A percentile compares a stretch with the other conserved stretches of the same genome.
Evolutionary conservation across 768 basidiomycete species (phyloP).

Genomic region (Chalciporus pseudorubinellus): DNA sequence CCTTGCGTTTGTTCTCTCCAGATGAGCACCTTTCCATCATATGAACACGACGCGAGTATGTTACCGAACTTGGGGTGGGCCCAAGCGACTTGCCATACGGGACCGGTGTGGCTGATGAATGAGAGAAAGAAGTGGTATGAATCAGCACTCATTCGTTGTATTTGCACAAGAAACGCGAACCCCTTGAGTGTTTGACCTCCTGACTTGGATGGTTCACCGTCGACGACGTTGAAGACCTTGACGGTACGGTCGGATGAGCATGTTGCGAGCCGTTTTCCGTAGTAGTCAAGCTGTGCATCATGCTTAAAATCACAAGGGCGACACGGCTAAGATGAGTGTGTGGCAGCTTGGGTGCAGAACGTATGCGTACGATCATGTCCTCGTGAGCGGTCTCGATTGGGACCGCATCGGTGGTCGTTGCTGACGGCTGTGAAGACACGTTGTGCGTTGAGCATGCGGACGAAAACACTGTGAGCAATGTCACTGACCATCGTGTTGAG

Average conservation of each 20-base stretch:
- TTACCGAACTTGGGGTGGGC: conserved; percentile 97
- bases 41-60: conserved; percentile 97
- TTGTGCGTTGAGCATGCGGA: not conserved
- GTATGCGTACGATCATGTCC: conserved; percentile 85
- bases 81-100: conserved; percentile 99
- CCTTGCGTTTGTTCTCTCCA: conserved; percentile 85
- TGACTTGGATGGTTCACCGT: conserved; percentile 73
- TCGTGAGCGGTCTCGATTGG: conserved; percentile 95
- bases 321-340: not conserved
- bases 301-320: conserved; percentile 54
- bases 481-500: not conserved
- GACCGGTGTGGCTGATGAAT: conserved; percentile 78
- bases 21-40: conserved; percentile 96
- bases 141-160: not conserved
- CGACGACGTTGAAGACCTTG: conserved; percentile 91
- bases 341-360: not conserved
- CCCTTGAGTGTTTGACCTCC: conserved; percentile 77
- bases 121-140: not conserved
- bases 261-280: conserved; percentile 93
- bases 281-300: conserved; percentile 97
- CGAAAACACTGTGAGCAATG: not conserved
- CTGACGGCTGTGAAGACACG: conserved; percentile 10
- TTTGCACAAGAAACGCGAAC: conserved; percentile 40
- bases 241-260: conserved; percentile 96
- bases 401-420: conserved; percentile 63